phyloP scores from a whole-genome alignment of 306 rosid genomes.

The Quercus bicolor region DNA sequence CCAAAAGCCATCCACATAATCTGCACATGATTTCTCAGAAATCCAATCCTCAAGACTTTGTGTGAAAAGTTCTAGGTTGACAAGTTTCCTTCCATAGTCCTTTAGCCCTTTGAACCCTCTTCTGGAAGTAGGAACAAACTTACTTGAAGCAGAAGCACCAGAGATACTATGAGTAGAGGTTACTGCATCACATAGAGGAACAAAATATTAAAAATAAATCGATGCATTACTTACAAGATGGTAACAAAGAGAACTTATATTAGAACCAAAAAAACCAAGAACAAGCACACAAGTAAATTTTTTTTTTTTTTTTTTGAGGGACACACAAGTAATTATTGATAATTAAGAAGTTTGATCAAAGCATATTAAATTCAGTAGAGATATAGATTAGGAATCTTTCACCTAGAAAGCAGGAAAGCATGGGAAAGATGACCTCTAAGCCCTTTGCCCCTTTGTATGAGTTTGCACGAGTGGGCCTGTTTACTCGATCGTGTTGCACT shows the following conservation, averaged over 20 bases:
- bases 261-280: neutral
- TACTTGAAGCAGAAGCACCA: conserved; percentile 60
- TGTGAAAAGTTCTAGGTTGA: conserved; percentile 56
- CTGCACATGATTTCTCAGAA: conserved; percentile 48
- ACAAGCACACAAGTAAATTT: neutral
- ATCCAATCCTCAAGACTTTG: conserved; percentile 73
- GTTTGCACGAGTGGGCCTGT: neutral
- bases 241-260: neutral
- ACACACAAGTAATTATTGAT: neutral
- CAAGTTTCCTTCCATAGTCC: conserved; percentile 68
- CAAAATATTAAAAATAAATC: neutral
- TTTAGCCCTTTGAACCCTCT: conserved; percentile 67
- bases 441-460: neutral
- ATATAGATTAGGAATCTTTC: neutral
- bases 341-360: neutral
- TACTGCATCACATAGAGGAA: conserved; percentile 35
- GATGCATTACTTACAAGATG: neutral
- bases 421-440: neutral
- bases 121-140: conserved; percentile 49
- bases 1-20: conserved; percentile 3
- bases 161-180: conserved; percentile 54
- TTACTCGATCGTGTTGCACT: neutral
- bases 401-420: neutral
- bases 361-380: neutral
- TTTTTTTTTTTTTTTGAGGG: too few species aligned